Conservation (phyloP, 257 asterid species). For the Salvia hispanica region DNA sequence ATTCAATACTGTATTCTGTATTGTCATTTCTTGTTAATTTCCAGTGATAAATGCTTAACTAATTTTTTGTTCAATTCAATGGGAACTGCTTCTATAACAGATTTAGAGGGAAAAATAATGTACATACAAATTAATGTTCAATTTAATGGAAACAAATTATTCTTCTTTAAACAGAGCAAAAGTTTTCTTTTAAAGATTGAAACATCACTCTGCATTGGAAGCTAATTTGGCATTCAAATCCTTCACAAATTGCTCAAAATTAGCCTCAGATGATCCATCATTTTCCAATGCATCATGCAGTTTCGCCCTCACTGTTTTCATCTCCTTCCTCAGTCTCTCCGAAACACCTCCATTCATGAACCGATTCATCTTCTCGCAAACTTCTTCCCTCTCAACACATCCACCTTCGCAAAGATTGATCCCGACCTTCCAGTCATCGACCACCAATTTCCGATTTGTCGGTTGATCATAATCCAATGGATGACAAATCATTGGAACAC, state of each 20-base stretch:
- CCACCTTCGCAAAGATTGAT: constrained; percentile 44
- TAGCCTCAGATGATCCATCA: background rate
- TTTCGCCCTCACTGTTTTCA: constrained; percentile 26
- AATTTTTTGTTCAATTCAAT: no score
- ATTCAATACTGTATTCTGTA: no score
- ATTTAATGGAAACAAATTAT: no score
- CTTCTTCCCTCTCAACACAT: constrained; percentile 35
- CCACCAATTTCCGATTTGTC: constrained; percentile 49
- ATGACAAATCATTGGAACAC: constrained; percentile 59
- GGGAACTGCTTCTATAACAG: no score
- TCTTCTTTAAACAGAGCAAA: constrained; percentile 7
- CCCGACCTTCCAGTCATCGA: constrained; percentile 57
- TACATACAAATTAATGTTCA: no score
- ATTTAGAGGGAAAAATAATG: no score
- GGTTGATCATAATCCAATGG: constrained; percentile 50
- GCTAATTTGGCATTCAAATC: no score
- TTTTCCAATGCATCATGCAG: constrained; percentile 36
- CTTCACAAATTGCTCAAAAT: no score
- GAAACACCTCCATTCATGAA: constrained; percentile 38
- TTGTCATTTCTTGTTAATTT: no score
- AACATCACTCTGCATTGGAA: no score
- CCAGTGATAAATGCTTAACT: no score
- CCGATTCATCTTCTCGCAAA: constrained; percentile 36
- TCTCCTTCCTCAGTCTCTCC: constrained; percentile 35
- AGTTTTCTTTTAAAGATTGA: background rate